Percentiles rank a stretch among this genome's conserved stretches.
Conservation (phyloP, 2,329 filamentous ascomycete species). For the Fusarium sp. region DNA sequence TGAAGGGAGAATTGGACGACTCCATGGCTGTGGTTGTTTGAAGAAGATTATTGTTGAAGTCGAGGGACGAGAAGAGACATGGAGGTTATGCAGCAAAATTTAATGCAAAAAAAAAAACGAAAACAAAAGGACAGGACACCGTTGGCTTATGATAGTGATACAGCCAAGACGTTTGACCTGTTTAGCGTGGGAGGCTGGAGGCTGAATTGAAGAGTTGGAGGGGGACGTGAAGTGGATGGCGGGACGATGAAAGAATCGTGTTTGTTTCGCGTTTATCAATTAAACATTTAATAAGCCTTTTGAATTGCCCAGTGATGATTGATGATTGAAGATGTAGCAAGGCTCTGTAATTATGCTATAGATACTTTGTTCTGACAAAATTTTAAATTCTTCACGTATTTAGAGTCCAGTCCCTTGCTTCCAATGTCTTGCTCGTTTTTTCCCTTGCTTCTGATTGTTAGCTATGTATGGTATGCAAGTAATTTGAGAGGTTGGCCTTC, state of each 20-base stretch:
- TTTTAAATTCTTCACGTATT: neutral
- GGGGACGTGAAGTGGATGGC: conserved; percentile 15
- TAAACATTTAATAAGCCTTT: conserved; percentile 3
- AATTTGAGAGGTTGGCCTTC: conserved; percentile 30
- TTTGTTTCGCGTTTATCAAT: conserved; percentile 43
- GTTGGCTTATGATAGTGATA: conserved; percentile 8
- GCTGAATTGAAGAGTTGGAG: conserved; percentile 12
- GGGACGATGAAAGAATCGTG: conserved; percentile 38
- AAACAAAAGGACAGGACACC: neutral
- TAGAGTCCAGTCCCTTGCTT: neutral
- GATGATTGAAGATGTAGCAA: neutral
- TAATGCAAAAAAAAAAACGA: neutral
- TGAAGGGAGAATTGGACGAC: conserved; percentile 22
- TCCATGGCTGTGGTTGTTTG: conserved; percentile 35
- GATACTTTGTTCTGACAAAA: neutral
- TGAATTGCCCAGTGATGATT: neutral
- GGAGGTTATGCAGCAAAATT: conserved; percentile 7
- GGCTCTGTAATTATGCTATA: neutral
- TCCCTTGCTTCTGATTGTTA: neutral
- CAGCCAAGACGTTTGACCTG: conserved; percentile 6
- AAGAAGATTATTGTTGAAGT: conserved; percentile 5
- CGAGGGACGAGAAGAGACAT: conserved; percentile 5
- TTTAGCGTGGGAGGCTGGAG: conserved; percentile 41
- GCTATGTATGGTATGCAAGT: conserved; percentile 23
- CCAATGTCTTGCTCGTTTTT: neutral